Percentiles rank a stretch among this genome's conserved stretches.
These are phyloP conservation scores for Zoysia matrella DNA, from an alignment of 202 grass and related monocot genomes.

Conservation along the genomic window DNA sequence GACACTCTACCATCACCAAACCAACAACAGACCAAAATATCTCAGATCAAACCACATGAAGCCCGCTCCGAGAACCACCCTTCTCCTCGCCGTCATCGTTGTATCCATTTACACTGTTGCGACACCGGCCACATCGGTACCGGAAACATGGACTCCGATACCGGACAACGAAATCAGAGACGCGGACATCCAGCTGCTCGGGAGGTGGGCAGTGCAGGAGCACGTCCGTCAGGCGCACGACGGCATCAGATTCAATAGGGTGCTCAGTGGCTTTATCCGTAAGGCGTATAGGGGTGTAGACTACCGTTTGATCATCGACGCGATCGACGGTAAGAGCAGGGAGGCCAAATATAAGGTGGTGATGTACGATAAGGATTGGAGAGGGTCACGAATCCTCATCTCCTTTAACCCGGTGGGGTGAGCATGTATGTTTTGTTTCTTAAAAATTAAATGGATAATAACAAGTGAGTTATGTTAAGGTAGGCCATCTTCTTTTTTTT, in stretches of 20 bases:
- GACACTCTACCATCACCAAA: not conserved
- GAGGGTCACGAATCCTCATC: slow-evolving; percentile 27
- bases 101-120: not conserved
- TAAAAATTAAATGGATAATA: too few relatives aligned
- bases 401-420: not conserved
- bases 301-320: slow-evolving; percentile 46
- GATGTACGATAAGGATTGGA: slow-evolving; percentile 44
- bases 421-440: not conserved
- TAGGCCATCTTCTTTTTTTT: too few relatives aligned
- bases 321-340: not conserved
- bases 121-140: not conserved
- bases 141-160: slow-evolving; percentile 41
- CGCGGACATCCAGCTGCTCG: slow-evolving; percentile 44
- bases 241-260: slow-evolving; percentile 30
- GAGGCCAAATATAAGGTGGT: slow-evolving; percentile 30
- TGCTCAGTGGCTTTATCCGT: slow-evolving; percentile 36
- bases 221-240: slow-evolving; percentile 30
- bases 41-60: not conserved
- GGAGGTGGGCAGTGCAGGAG: not conserved
- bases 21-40: not conserved
- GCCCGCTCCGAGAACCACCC: not conserved
- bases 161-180: slow-evolving; percentile 30
- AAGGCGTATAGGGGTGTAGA: slow-evolving; percentile 45
- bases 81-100: not conserved
- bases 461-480: too few relatives aligned